Conservation (phyloP, 129 eudicot species). For the Flaveria bidentis region DNA sequence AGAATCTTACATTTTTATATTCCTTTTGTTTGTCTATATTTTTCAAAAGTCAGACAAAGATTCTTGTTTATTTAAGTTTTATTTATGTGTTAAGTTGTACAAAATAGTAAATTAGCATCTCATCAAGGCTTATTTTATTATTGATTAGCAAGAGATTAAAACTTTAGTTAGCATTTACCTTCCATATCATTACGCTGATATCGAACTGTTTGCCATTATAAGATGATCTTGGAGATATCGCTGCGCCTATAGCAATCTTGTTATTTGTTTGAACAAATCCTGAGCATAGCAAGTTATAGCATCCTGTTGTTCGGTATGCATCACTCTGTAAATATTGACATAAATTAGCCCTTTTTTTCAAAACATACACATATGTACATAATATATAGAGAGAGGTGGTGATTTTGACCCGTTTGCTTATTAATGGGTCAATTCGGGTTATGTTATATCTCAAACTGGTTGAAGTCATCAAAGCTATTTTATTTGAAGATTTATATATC, state of each 20-base stretch:
- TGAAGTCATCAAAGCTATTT: not conserved
- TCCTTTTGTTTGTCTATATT: slow-evolving; percentile 1
- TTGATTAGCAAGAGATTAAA: not conserved
- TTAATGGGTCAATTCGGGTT: not conserved
- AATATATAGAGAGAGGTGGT: not conserved
- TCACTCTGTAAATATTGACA: slow-evolving; percentile 58
- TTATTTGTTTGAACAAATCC: slow-evolving; percentile 93
- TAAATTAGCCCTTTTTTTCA: slow-evolving; percentile 12
- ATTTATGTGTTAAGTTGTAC: not conserved
- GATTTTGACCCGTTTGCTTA: not conserved
- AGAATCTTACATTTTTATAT: slow-evolving; percentile 44
- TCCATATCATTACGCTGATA: slow-evolving; percentile 91
- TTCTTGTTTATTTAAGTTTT: not conserved
- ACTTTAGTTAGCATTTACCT: slow-evolving; percentile 47
- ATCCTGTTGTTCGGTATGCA: slow-evolving; percentile 95
- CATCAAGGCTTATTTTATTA: not conserved
- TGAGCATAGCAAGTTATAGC: slow-evolving; percentile 92
- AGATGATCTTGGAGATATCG: slow-evolving; percentile 91
- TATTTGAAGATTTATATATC: not conserved
- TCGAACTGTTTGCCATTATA: slow-evolving; percentile 75
- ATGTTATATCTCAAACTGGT: not conserved
- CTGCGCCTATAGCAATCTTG: slow-evolving; percentile 95
- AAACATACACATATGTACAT: not conserved
- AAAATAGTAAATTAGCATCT: not conserved
- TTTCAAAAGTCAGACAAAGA: slow-evolving; percentile 5